Percentiles rank a stretch among this genome's conserved stretches.
phyloP scores from a whole-genome alignment of 345 rosid species.

The Pistacia atlantica region DNA sequence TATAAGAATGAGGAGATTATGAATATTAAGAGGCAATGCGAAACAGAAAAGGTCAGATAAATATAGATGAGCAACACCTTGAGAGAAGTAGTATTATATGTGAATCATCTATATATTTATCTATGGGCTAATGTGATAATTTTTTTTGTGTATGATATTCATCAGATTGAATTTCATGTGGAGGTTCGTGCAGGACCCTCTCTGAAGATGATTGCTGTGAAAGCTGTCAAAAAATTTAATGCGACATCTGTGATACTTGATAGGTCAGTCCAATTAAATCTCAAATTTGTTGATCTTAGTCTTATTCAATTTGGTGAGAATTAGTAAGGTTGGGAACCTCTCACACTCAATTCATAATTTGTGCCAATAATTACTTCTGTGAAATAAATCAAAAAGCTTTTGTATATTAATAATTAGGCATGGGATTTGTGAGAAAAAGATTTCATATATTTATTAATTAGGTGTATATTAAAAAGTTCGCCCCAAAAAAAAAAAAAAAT shows the following conservation, averaged over 20 bases:
- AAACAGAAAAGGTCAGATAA: conserved; percentile 39
- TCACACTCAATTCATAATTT: too few relatives aligned
- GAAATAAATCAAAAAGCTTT: too few relatives aligned
- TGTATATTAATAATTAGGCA: too few relatives aligned
- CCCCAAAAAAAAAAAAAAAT: too few relatives aligned
- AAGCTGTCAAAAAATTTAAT: conserved; percentile 37
- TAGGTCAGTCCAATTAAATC: conserved; percentile 36
- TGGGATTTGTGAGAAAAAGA: too few relatives aligned
- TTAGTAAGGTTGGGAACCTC: too few relatives aligned
- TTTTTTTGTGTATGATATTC: conserved; percentile 11
- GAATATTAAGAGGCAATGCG: conserved; percentile 32
- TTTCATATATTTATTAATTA: too few relatives aligned
- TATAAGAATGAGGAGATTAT: conserved; percentile 35
- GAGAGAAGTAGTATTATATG: too few relatives aligned
- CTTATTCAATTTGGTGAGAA: background rate
- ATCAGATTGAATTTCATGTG: conserved; percentile 43
- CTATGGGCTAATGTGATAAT: background rate
- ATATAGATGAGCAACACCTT: background rate
- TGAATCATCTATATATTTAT: too few relatives aligned
- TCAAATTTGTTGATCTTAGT: background rate
- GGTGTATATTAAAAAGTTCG: too few relatives aligned
- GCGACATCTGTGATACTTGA: conserved; percentile 65
- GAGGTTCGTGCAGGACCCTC: conserved; percentile 44
- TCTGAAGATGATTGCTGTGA: conserved; percentile 35
- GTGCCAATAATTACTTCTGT: too few relatives aligned